Evolutionary conservation across 345 rosid species (phyloP).

Genomic region (Brassica juncea): DNA sequence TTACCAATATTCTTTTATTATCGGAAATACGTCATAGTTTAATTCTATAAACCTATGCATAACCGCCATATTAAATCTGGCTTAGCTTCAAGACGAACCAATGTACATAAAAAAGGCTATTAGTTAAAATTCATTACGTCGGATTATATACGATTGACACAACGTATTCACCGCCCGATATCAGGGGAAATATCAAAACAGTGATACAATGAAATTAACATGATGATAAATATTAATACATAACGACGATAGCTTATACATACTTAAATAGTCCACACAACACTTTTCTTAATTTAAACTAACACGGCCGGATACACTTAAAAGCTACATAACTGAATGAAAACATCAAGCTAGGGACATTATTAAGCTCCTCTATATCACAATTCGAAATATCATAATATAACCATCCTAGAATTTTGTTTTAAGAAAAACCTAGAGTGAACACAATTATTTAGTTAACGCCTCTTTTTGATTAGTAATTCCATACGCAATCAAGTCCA

Average conservation of each 20-base stretch:
- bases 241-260: conserved; percentile 22
- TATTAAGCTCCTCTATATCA: conserved; percentile 7
- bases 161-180: not conserved
- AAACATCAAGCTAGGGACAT: conserved; percentile 2
- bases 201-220: not conserved
- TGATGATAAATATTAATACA: not conserved
- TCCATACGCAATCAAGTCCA: conserved; percentile 85
- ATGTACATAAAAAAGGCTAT: conserved; percentile 8
- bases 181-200: not conserved
- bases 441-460: conserved; percentile 1
- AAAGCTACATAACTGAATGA: not conserved
- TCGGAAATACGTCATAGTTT: not conserved
- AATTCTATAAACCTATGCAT: not conserved
- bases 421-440: conserved; percentile 19
- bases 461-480: conserved; percentile 37
- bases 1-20: not conserved
- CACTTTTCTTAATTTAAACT: not conserved
- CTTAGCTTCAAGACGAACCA: conserved; percentile 1
- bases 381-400: conserved; percentile 16
- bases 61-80: conserved; percentile 10
- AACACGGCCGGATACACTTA: not conserved
- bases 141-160: conserved; percentile 20
- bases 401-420: not conserved
- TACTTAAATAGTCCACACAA: conserved; percentile 4
- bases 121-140: conserved; percentile 13